phyloP scores from a whole-genome alignment of 345 rosid species.

The Dipteronia dyeriana region DNA sequence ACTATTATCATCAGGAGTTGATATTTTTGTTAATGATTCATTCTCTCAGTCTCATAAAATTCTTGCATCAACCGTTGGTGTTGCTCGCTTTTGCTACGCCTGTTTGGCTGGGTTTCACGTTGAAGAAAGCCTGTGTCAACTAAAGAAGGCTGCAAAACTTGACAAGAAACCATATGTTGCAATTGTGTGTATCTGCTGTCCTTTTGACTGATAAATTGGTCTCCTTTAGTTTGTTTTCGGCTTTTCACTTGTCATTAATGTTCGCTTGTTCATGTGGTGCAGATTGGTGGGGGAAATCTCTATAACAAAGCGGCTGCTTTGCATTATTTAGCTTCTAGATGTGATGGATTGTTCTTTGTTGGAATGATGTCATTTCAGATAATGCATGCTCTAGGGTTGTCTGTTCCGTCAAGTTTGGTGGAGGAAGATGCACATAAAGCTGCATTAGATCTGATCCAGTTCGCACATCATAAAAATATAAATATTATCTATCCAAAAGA shows the following conservation, averaged over 20 bases:
- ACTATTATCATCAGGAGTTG: conserved; percentile 53
- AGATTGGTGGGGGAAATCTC: conserved; percentile 75
- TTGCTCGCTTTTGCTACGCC: conserved; percentile 50
- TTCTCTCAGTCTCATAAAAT: conserved; percentile 59
- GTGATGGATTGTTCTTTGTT: conserved; percentile 59
- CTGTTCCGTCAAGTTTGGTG: conserved; percentile 46
- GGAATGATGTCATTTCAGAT: conserved; percentile 70
- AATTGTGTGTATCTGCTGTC: conserved; percentile 46
- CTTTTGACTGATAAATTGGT: neutral
- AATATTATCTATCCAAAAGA: conserved; percentile 54
- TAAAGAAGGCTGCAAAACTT: conserved; percentile 39
- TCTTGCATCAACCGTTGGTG: conserved; percentile 69
- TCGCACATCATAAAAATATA: conserved; percentile 40
- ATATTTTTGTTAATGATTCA: conserved; percentile 68
- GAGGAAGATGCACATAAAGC: conserved; percentile 47
- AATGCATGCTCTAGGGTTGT: conserved; percentile 49
- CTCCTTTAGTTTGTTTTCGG: conserved; percentile 7
- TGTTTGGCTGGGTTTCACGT: conserved; percentile 64
- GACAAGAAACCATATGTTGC: conserved; percentile 55
- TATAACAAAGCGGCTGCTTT: conserved; percentile 54
- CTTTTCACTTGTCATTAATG: conserved; percentile 23
- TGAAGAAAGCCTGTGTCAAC: conserved; percentile 48
- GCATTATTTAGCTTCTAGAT: conserved; percentile 58
- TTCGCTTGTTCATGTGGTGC: conserved; percentile 20
- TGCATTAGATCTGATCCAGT: conserved; percentile 47